These are phyloP conservation scores for Aplosporella prunicola DNA, from an alignment of 2,329 filamentous ascomycete species.

Conservation along the genomic window DNA sequence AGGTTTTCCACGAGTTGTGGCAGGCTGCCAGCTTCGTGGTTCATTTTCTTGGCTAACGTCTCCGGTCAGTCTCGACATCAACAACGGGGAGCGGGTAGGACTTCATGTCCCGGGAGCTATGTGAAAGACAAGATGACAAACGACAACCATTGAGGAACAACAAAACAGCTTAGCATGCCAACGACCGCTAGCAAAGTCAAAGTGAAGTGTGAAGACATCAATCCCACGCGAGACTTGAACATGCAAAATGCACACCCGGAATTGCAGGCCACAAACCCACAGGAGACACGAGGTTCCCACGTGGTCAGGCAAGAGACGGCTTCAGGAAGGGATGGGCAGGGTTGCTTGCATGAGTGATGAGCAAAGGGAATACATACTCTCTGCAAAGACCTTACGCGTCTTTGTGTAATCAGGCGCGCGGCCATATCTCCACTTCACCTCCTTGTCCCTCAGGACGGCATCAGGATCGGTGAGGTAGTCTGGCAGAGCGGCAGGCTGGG, in stretches of 20 bases:
- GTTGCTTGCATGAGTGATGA: slow-evolving; percentile 1
- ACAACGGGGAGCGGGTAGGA: neutral
- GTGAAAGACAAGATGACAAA: neutral
- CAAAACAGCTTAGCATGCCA: neutral
- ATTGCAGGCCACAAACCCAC: slow-evolving; percentile 6
- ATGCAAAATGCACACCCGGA: slow-evolving; percentile 7
- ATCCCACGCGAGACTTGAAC: too few relatives aligned
- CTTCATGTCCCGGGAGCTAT: too few relatives aligned
- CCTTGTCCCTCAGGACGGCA: slow-evolving; percentile 46
- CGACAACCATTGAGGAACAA: neutral
- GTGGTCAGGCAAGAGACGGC: slow-evolving; percentile 4
- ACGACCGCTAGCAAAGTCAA: too few relatives aligned
- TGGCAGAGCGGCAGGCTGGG: slow-evolving; percentile 35
- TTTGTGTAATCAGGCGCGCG: slow-evolving; percentile 54
- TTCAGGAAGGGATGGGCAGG: neutral
- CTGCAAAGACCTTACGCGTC: slow-evolving; percentile 49
- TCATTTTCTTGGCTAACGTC: slow-evolving; percentile 45
- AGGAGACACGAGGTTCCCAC: slow-evolving; percentile 8
- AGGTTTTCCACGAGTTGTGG: slow-evolving; percentile 57
- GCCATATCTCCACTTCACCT: slow-evolving; percentile 52
- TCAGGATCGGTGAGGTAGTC: slow-evolving; percentile 52
- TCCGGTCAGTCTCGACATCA: slow-evolving; percentile 5
- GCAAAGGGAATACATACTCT: slow-evolving; percentile 41
- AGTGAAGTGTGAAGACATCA: too few relatives aligned
- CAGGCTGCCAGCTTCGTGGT: slow-evolving; percentile 48